These are phyloP conservation scores for Suillus occidentalis DNA, from an alignment of 768 basidiomycete genomes.

Conservation along the genomic window DNA sequence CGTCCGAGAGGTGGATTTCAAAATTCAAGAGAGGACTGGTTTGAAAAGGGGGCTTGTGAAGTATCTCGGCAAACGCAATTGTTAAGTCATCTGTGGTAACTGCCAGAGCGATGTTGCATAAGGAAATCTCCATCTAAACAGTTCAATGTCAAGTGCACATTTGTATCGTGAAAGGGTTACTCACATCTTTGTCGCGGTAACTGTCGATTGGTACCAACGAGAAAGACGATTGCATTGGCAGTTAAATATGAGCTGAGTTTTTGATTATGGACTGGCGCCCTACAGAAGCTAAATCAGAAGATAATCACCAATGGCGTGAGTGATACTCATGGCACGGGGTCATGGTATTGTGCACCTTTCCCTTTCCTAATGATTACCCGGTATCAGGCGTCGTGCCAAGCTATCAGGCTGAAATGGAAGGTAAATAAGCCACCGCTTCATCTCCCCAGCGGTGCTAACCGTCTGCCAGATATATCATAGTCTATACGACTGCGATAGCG, in stretches of 20 bases:
- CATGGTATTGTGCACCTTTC: background rate
- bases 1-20: conserved; percentile 19
- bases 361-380: background rate
- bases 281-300: background rate
- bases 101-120: conserved; percentile 28
- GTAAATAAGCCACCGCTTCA: conserved; percentile 47
- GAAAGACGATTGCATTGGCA: background rate
- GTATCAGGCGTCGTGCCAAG: background rate
- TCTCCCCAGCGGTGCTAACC: conserved; percentile 34
- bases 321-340: background rate
- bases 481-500: conserved; percentile 22
- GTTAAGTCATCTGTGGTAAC: conserved; percentile 33
- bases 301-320: background rate
- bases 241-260: background rate
- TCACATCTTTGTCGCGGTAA: background rate
- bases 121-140: conserved; percentile 36
- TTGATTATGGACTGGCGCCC: background rate
- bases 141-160: background rate
- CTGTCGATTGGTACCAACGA: background rate
- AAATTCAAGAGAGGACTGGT: conserved; percentile 31
- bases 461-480: conserved; percentile 7
- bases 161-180: background rate
- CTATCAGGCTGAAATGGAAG: background rate
- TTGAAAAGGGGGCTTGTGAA: conserved; percentile 37
- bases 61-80: conserved; percentile 30